phyloP scores from a whole-genome alignment of 352 stramenopile species.

The Achlya hypogyna region DNA sequence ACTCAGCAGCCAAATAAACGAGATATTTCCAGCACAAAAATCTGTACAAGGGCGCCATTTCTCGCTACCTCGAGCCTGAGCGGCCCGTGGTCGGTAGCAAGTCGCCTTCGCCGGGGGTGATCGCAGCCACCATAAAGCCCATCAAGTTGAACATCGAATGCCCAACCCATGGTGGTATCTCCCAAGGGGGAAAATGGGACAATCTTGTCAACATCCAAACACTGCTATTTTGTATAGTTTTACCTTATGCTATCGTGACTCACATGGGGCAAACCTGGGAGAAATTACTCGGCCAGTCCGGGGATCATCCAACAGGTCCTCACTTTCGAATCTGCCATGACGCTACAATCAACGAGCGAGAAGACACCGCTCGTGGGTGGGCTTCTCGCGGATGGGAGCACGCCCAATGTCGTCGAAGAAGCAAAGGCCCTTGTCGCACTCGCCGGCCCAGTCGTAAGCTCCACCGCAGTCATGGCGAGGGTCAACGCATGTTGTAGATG shows the following conservation, averaged over 20 bases:
- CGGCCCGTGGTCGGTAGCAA: too few species aligned
- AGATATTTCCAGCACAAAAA: too few species aligned
- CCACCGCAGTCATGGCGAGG: not conserved
- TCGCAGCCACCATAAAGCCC: too few species aligned
- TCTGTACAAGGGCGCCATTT: too few species aligned
- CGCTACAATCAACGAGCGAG: conserved; percentile 31
- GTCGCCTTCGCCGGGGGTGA: too few species aligned
- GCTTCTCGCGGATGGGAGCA: not conserved
- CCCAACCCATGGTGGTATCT: not conserved
- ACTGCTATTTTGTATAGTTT: not conserved
- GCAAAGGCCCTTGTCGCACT: conserved; percentile 6
- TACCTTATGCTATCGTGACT: not conserved
- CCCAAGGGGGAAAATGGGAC: not conserved
- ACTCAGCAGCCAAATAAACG: too few species aligned
- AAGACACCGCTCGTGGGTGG: conserved; percentile 25
- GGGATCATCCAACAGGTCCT: conserved; percentile 39
- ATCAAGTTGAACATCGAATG: not conserved
- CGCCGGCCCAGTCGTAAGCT: conserved; percentile 5
- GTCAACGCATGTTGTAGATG: conserved; percentile 9
- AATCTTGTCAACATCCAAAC: conserved; percentile 8
- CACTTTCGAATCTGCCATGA: conserved; percentile 23
- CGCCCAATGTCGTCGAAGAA: not conserved
- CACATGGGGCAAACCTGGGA: not conserved
- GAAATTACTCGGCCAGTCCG: not conserved
- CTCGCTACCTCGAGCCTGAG: too few species aligned